Percentiles rank a stretch among this genome's conserved stretches.
Conservation (phyloP, 192 early-diverging fungal genomes). For the Umbelopsis sp. region DNA sequence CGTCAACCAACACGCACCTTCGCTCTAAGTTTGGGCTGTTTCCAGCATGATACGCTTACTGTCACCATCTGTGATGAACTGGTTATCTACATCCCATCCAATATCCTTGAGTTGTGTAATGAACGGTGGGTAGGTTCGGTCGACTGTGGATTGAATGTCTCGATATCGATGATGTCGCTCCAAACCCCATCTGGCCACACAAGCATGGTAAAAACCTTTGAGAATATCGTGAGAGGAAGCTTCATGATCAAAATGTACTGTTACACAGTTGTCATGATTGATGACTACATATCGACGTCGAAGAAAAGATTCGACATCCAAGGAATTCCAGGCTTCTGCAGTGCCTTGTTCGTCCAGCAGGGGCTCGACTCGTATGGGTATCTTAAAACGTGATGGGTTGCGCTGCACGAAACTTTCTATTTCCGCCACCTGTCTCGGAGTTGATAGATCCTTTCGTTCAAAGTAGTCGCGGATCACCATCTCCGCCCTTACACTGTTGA, state of each 20-base stretch:
- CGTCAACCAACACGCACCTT: background rate
- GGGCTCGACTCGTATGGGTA: slow-evolving; percentile 54
- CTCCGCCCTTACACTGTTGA: slow-evolving; percentile 60
- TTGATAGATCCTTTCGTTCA: slow-evolving; percentile 26
- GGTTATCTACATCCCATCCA: slow-evolving; percentile 56
- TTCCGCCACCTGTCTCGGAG: slow-evolving; percentile 39
- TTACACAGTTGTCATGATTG: slow-evolving; percentile 31
- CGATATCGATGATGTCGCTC: slow-evolving; percentile 29
- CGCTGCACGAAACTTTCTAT: slow-evolving; percentile 50
- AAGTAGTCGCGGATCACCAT: slow-evolving; percentile 37
- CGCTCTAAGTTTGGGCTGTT: background rate
- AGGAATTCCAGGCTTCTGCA: slow-evolving; percentile 32
- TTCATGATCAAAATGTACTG: slow-evolving; percentile 58
- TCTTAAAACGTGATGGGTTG: slow-evolving; percentile 45
- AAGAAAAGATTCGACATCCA: slow-evolving; percentile 24
- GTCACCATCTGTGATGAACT: slow-evolving; percentile 28
- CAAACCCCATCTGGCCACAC: slow-evolving; percentile 27
- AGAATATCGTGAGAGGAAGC: slow-evolving; percentile 53
- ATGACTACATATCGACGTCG: slow-evolving; percentile 42
- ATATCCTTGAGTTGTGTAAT: slow-evolving; percentile 32
- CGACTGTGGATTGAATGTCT: slow-evolving; percentile 34
- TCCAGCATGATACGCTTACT: background rate
- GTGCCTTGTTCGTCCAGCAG: slow-evolving; percentile 27
- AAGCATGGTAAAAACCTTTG: slow-evolving; percentile 68
- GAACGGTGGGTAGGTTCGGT: slow-evolving; percentile 41